Evolutionary conservation across 2,329 filamentous ascomycete species (phyloP).

Genomic region (Cytospora chrysosperma): DNA sequence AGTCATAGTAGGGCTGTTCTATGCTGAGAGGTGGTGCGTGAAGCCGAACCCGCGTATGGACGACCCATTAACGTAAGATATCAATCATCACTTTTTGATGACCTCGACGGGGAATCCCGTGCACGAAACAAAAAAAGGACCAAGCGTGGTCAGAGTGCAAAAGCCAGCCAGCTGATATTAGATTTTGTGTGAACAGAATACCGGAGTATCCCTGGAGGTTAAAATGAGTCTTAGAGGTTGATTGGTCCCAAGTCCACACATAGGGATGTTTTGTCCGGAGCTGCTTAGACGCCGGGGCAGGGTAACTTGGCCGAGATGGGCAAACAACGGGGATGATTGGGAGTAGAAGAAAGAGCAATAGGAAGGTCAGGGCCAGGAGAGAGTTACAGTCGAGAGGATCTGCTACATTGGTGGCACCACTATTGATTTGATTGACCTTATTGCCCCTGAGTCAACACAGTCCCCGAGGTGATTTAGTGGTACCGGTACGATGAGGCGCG

Average conservation of each 20-base stretch:
- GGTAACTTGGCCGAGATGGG: too few species aligned
- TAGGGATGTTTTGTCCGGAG: too few species aligned
- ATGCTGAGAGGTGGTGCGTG: background rate
- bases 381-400: background rate
- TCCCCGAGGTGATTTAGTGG: slow-evolving; percentile 1
- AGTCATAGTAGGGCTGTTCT: background rate
- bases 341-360: too few species aligned
- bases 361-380: background rate
- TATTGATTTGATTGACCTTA: background rate
- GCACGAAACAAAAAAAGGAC: too few species aligned
- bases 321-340: too few species aligned
- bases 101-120: background rate
- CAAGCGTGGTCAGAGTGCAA: too few species aligned
- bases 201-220: background rate
- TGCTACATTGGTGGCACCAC: background rate
- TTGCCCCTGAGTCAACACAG: slow-evolving; percentile 14
- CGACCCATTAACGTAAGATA: slow-evolving; percentile 1
- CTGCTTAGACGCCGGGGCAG: too few species aligned
- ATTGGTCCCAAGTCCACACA: too few species aligned
- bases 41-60: background rate
- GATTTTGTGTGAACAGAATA: background rate
- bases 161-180: background rate
- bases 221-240: too few species aligned
- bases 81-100: background rate
- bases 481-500: background rate